Evolutionary conservation across 176 grass and related monocot genomes (phyloP).

Genomic region (Areca catechu): DNA sequence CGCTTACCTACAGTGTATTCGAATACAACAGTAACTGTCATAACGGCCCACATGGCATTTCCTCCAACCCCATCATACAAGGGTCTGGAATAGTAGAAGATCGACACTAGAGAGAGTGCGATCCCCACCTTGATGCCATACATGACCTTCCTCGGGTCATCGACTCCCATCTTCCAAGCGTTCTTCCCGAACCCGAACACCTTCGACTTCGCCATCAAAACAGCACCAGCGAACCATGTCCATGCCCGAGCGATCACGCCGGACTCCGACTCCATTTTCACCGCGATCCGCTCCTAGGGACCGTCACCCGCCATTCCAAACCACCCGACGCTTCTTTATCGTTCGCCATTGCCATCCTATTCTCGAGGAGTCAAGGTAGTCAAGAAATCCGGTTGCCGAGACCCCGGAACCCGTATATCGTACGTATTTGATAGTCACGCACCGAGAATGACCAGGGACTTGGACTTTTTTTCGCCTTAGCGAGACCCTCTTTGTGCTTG

Average conservation of each 20-base stretch:
- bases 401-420: too few relatives aligned
- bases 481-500: too few relatives aligned
- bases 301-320: constrained; percentile 47
- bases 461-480: too few relatives aligned
- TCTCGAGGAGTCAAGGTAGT: background rate
- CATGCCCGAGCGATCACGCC: constrained; percentile 1
- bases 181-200: constrained; percentile 14
- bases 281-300: constrained; percentile 41
- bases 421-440: too few relatives aligned
- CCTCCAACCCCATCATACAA: constrained; percentile 57
- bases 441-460: too few relatives aligned
- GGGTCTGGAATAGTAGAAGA: constrained; percentile 61
- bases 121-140: constrained; percentile 57
- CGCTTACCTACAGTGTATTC: constrained; percentile 76
- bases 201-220: constrained; percentile 2
- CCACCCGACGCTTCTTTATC: background rate
- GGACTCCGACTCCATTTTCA: constrained; percentile 29
- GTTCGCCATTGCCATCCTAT: constrained; percentile 29
- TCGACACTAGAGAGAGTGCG: constrained; percentile 42
- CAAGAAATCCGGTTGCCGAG: too few relatives aligned
- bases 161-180: constrained; percentile 36
- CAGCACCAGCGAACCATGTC: constrained; percentile 14
- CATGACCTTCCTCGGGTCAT: constrained; percentile 50
- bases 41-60: constrained; percentile 60
- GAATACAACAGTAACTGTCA: constrained; percentile 61